phyloP scores from a whole-genome alignment of 2,329 filamentous ascomycete genomes.

The Penicillium frequentans region DNA sequence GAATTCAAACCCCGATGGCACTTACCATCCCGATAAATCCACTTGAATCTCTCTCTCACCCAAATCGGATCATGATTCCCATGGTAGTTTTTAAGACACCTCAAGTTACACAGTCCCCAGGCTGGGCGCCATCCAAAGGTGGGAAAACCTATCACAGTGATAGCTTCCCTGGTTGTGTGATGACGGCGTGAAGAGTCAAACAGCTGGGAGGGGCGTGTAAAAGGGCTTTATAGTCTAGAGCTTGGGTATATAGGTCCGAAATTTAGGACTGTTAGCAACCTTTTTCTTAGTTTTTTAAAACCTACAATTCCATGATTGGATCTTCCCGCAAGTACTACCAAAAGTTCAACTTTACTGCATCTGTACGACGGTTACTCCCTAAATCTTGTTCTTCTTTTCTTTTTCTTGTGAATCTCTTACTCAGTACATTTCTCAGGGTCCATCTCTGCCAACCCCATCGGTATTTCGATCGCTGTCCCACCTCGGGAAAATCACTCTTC shows the following conservation, averaged over 20 bases:
- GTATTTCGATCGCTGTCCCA: conserved; percentile 20
- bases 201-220: conserved; percentile 2
- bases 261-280: not conserved
- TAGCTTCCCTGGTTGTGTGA: conserved; percentile 12
- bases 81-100: conserved; percentile 14
- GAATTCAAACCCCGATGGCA: not conserved
- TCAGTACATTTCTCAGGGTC: conserved; percentile 16
- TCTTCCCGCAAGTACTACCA: not conserved
- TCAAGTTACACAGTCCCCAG: conserved; percentile 22
- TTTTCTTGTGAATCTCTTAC: not conserved
- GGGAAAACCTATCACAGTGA: conserved; percentile 14
- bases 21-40: not conserved
- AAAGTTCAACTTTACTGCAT: not conserved
- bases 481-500: conserved; percentile 19
- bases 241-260: not conserved
- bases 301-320: not conserved
- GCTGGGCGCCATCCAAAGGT: conserved; percentile 3
- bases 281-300: not conserved
- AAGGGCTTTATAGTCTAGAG: conserved; percentile 7
- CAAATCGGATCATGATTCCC: not conserved
- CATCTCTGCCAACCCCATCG: conserved; percentile 16
- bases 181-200: conserved; percentile 11
- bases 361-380: conserved; percentile 15
- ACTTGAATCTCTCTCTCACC: not conserved
- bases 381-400: not conserved